phyloP scores from a whole-genome alignment of 352 stramenopile species.

The Phytophthora pinifolia region DNA sequence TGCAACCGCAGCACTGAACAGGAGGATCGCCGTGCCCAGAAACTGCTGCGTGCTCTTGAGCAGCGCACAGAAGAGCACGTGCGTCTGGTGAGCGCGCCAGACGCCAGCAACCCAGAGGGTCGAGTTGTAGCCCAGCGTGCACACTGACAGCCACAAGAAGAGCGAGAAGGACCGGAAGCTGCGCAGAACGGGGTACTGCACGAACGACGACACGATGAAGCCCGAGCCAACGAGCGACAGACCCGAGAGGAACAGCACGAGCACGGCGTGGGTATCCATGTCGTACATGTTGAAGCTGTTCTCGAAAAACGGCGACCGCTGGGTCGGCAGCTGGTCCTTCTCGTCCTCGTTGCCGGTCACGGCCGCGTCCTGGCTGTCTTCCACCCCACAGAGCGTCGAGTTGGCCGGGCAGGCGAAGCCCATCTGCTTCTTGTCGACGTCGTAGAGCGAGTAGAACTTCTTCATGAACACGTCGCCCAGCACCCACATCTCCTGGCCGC shows the following conservation, averaged over 20 bases:
- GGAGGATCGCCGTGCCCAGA: constrained; percentile 55
- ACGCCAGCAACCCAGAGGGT: constrained; percentile 63
- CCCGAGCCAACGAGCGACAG: constrained; percentile 63
- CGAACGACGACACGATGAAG: constrained; percentile 71
- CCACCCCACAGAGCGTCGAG: constrained; percentile 52
- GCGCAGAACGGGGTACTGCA: constrained; percentile 58
- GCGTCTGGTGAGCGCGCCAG: constrained; percentile 33
- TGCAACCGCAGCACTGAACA: constrained; percentile 55
- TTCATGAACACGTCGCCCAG: constrained; percentile 97
- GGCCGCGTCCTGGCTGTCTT: constrained; percentile 14
- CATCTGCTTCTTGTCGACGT: constrained; percentile 85
- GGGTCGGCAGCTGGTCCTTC: constrained; percentile 11
- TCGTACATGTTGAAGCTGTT: constrained; percentile 74
- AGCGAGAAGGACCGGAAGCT: constrained; percentile 53
- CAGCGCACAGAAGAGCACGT: constrained; percentile 51
- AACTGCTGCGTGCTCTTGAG: constrained; percentile 68
- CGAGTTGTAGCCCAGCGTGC: constrained; percentile 58
- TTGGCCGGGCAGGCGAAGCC: constrained; percentile 73
- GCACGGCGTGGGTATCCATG: constrained; percentile 71
- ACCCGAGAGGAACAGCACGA: constrained; percentile 73
- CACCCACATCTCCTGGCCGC: constrained; percentile 93
- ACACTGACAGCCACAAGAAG: constrained; percentile 68
- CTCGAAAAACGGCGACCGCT: constrained; percentile 46
- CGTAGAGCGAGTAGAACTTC: constrained; percentile 94
- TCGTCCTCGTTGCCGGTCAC: constrained; percentile 23